These are phyloP conservation scores for Phaeosphaeria sp. DNA, from an alignment of 2,329 filamentous ascomycete species.

Conservation along the genomic window DNA sequence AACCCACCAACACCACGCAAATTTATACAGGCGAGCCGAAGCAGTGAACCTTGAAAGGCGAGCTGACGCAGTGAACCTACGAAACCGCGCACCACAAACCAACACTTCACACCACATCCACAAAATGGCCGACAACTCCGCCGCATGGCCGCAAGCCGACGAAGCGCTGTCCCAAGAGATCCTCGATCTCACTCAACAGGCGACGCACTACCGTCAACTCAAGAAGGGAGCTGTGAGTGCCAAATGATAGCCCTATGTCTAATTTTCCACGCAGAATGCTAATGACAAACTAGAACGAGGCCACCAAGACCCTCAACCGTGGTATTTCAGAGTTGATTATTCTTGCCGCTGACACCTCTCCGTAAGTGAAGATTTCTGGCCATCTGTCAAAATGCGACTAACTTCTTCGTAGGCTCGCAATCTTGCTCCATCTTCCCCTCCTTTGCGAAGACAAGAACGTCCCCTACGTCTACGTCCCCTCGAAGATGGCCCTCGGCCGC, in stretches of 20 bases:
- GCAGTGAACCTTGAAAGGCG: constrained; percentile 43
- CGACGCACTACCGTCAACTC: constrained; percentile 40
- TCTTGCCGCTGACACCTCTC: constrained; percentile 74
- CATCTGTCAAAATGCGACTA: neutral
- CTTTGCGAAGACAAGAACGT: constrained; percentile 84
- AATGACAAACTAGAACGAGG: constrained; percentile 57
- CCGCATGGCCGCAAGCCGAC: constrained; percentile 51
- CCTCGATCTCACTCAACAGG: constrained; percentile 44
- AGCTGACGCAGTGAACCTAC: constrained; percentile 39
- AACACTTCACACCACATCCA: constrained; percentile 8
- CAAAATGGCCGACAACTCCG: constrained; percentile 39
- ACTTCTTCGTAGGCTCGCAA: constrained; percentile 67
- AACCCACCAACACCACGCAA: constrained; percentile 27
- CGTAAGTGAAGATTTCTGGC: neutral
- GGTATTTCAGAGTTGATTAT: constrained; percentile 90
- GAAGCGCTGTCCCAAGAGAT: constrained; percentile 58
- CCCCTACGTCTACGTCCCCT: constrained; percentile 67
- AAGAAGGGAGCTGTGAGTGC: constrained; percentile 51
- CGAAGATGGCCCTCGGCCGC: constrained; percentile 74
- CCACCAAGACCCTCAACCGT: constrained; percentile 88
- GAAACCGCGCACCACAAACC: no score
- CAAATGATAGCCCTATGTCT: no score
- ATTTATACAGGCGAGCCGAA: constrained; percentile 39
- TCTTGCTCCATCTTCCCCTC: constrained; percentile 72
- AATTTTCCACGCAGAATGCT: neutral